Percentiles rank a stretch among this genome's conserved stretches.
These are phyloP conservation scores for Trichothecium sympodiale DNA, from an alignment of 2,329 filamentous ascomycete genomes.

Conservation along the genomic window DNA sequence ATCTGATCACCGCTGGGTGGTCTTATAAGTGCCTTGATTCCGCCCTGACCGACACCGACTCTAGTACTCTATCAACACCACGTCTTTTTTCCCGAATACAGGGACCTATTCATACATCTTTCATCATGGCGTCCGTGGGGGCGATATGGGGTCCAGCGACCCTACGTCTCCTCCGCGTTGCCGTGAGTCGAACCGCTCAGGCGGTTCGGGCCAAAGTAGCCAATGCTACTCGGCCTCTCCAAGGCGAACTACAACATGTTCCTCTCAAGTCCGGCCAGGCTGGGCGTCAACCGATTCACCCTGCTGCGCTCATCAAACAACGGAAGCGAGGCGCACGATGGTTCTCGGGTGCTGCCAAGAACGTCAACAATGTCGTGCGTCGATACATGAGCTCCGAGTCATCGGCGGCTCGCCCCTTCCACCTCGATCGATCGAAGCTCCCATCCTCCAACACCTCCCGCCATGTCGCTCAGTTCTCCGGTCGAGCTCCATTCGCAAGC, in stretches of 20 bases:
- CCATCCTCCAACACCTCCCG: conserved; percentile 37
- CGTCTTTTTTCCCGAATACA: conserved; percentile 2
- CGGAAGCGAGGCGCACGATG: conserved; percentile 30
- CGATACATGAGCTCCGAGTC: conserved; percentile 37
- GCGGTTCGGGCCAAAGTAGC: conserved; percentile 39
- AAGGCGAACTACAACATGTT: conserved; percentile 34
- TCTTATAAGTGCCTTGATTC: not conserved
- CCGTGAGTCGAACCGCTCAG: conserved; percentile 38
- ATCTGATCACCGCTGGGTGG: not conserved
- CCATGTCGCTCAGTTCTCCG: conserved; percentile 50
- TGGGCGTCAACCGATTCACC: conserved; percentile 41
- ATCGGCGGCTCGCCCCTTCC: conserved; percentile 17
- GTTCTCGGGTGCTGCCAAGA: conserved; percentile 33
- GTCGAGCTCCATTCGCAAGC: conserved; percentile 75
- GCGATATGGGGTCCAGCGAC: conserved; percentile 46
- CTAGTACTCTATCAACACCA: conserved; percentile 2
- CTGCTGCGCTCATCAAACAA: conserved; percentile 39
- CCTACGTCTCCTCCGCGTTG: conserved; percentile 42
- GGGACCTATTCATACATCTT: conserved; percentile 9
- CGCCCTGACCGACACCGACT: not conserved
- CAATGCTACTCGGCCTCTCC: conserved; percentile 30
- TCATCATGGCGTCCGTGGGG: conserved; percentile 43
- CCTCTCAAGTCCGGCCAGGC: conserved; percentile 27
- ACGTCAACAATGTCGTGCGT: conserved; percentile 33
- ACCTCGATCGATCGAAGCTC: conserved; percentile 37